Percentiles rank a stretch among this genome's conserved stretches.
Conservation (phyloP, 805 yeast species). For the Hagleromyces aurorensis region DNA sequence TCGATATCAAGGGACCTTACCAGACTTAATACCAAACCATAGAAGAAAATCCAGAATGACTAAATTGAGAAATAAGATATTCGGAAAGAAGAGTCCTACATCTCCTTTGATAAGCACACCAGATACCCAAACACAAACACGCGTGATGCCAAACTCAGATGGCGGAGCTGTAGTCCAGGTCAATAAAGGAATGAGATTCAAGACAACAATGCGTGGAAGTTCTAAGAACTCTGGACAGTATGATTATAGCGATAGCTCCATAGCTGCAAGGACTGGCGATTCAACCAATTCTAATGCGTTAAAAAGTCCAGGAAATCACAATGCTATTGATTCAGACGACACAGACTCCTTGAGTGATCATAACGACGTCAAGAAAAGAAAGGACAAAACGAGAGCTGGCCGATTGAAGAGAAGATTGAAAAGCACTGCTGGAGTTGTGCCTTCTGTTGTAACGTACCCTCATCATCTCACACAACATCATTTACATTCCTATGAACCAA, state of each 20-base stretch:
- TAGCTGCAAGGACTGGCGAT: too few species aligned
- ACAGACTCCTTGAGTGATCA: conserved; percentile 5
- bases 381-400: conserved; percentile 8
- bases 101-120: conserved; percentile 1
- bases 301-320: background rate
- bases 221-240: conserved; percentile 8
- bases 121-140: conserved; percentile 3
- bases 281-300: background rate
- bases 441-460: conserved; percentile 5
- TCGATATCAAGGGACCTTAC: conserved; percentile 22
- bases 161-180: conserved; percentile 11
- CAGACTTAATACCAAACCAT: conserved; percentile 22
- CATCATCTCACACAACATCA: conserved; percentile 10
- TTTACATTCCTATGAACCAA: conserved; percentile 5
- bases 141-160: conserved; percentile 8
- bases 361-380: conserved; percentile 7
- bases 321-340: conserved; percentile 11
- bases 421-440: conserved; percentile 12
- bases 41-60: conserved; percentile 15
- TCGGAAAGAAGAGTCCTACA: conserved; percentile 5
- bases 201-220: conserved; percentile 24
- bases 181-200: conserved; percentile 14
- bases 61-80: conserved; percentile 10
- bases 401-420: conserved; percentile 11
- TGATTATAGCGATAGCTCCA: too few species aligned